Conservation (phyloP, 345 rosid genomes). For the Erysimum cheiranthoides region DNA sequence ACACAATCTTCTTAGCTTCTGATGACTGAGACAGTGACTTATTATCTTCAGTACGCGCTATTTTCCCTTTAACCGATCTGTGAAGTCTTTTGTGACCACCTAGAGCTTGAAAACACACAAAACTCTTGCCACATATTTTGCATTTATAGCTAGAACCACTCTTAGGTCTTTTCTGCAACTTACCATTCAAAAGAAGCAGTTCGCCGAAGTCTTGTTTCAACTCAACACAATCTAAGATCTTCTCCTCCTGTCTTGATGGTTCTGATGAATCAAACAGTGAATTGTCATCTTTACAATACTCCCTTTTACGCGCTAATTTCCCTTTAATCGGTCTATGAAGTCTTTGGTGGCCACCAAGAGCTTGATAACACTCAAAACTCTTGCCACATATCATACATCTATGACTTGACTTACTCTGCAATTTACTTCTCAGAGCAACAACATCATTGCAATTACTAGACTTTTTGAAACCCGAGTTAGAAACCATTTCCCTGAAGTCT, state of each 20-base stretch:
- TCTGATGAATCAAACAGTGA: not conserved
- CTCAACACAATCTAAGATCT: not conserved
- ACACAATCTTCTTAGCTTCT: constrained; percentile 21
- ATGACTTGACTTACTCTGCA: not conserved
- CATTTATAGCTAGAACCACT: not conserved
- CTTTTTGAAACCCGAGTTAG: constrained; percentile 16
- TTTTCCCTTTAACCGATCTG: not conserved
- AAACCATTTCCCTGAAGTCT: not conserved
- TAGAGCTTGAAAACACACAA: constrained; percentile 24
- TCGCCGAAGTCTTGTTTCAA: not conserved
- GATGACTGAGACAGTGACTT: not conserved
- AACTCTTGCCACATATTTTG: not conserved
- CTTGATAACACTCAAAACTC: not conserved
- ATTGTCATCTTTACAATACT: not conserved
- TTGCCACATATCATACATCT: not conserved
- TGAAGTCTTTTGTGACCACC: constrained; percentile 20
- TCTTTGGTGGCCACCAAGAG: not conserved
- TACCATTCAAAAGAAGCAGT: not conserved
- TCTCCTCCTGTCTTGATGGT: constrained; percentile 3
- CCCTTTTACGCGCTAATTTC: not conserved
- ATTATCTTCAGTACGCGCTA: constrained; percentile 3
- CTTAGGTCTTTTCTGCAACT: not conserved
- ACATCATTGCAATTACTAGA: not conserved
- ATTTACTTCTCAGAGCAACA: constrained; percentile 10
- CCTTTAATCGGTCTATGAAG: not conserved